These are phyloP conservation scores for Fragaria nilgerrensis DNA, from an alignment of 306 rosid genomes.

Conservation along the genomic window DNA sequence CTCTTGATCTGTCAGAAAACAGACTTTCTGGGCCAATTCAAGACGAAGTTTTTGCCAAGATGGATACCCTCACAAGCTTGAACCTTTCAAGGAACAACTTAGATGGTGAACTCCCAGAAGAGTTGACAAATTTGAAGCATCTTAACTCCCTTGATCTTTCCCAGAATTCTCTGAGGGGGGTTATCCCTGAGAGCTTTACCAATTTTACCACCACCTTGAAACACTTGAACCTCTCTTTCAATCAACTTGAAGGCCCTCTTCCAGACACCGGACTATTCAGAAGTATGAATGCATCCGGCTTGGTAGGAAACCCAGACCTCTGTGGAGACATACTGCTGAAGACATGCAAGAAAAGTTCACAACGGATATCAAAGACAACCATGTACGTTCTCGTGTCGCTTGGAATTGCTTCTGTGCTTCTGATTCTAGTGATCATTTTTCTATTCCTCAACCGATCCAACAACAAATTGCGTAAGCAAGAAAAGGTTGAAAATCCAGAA, in stretches of 20 bases:
- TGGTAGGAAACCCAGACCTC: constrained; percentile 65
- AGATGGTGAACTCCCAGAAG: constrained; percentile 58
- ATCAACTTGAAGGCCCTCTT: constrained; percentile 70
- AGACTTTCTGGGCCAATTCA: constrained; percentile 73
- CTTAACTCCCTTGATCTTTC: constrained; percentile 76
- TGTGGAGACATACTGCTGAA: constrained; percentile 57
- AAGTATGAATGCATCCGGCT: constrained; percentile 44
- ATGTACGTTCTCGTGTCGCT: constrained; percentile 34
- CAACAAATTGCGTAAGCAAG: constrained; percentile 13
- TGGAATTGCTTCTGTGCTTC: constrained; percentile 45
- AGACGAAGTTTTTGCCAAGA: constrained; percentile 41
- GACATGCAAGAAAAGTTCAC: constrained; percentile 41
- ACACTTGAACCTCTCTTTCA: constrained; percentile 72
- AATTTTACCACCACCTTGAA: constrained; percentile 48
- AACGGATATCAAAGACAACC: constrained; percentile 49
- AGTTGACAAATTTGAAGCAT: constrained; percentile 44
- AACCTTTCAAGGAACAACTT: constrained; percentile 72
- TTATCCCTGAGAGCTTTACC: constrained; percentile 50
- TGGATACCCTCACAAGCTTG: constrained; percentile 54
- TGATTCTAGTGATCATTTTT: constrained; percentile 36
- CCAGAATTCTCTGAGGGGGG: constrained; percentile 64
- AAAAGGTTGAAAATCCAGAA: constrained; percentile 35
- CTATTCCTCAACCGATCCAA: constrained; percentile 22
- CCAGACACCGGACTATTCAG: constrained; percentile 62
- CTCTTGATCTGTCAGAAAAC: constrained; percentile 75